These are phyloP conservation scores for Cochlearia excelsa DNA, from an alignment of 345 rosid genomes.

Conservation along the genomic window DNA sequence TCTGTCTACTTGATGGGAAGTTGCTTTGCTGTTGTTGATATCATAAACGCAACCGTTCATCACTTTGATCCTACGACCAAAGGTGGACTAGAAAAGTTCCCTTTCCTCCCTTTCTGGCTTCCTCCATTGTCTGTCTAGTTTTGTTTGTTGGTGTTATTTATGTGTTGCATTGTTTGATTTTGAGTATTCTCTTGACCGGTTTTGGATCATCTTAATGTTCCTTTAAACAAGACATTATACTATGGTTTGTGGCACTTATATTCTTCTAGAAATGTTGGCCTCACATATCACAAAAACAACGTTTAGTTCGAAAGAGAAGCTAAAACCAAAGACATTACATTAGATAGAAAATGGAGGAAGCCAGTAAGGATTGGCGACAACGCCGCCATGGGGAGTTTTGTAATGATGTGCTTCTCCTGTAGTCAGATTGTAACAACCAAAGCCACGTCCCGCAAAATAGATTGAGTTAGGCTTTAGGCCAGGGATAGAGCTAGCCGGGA, in stretches of 20 bases:
- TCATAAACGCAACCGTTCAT: neutral
- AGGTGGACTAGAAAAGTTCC: neutral
- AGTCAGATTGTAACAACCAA: conserved; percentile 1
- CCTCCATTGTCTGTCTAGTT: conserved; percentile 12
- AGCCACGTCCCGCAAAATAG: conserved; percentile 11
- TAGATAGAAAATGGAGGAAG: conserved; percentile 13
- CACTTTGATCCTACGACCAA: neutral
- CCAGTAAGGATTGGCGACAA: neutral
- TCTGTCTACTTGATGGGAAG: too few relatives aligned
- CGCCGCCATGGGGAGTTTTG: neutral
- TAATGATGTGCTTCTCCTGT: neutral
- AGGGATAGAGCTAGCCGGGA: conserved; percentile 7
- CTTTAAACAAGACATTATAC: neutral
- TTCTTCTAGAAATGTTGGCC: too few relatives aligned
- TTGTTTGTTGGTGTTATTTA: neutral
- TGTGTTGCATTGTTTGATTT: neutral
- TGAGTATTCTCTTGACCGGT: too few relatives aligned
- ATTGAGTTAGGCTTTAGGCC: conserved; percentile 16
- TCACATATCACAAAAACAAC: too few relatives aligned
- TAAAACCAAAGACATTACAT: too few relatives aligned
- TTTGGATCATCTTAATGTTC: neutral
- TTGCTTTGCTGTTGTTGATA: too few relatives aligned
- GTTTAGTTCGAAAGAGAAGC: neutral
- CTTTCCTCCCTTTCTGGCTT: conserved; percentile 15
- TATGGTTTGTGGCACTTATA: neutral